Evolutionary conservation across 2,329 filamentous ascomycete genomes (phyloP), one percentile per base, ranked within the genome.

Genomic region (Fusarium sp.): DNA sequence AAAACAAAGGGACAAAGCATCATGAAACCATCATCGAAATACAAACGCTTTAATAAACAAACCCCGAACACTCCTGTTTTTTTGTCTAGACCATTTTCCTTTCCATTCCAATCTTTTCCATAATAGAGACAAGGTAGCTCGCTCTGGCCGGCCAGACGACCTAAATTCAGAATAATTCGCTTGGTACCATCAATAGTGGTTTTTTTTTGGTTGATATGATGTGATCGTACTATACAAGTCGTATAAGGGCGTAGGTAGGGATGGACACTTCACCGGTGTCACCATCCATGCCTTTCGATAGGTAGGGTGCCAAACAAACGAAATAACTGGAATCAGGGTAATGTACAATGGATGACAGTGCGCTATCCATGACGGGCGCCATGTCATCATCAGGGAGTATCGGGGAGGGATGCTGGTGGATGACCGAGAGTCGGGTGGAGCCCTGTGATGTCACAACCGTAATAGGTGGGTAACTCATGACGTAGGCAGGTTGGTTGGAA

Each of bases 361-460:
- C 57, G 50, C 60, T 65, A 53, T 67, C 65, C 62, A 68, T 62
- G 48, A 67, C 59, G 62, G 64, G 48, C 73, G 65, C 71, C 70
- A 76, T 76, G 75, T 74, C 75, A 74, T 76, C 75, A 76, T 76
- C 59, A 68, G 50, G 55, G 61, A 68, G 63, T 58, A 33, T 52
- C 26, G 49, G 50, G 45, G 41, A 38, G 44, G 49, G 40, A 50
- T 54, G 49, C 53, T 57, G 53, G 42, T 72, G 44, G 33, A 45
- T 18, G 59, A 57, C 68, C 63, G 48, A 55, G 46, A 62, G 44
- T 52, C 26, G 53, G 27, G 69, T 41, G 66, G 69, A 23, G 18
- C 49, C 48, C 42, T 45, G 52, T 73, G 70, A 70, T 61, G 69
- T 74, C 65, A 73, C 20, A 41, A 27, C 27, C 42, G 40, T 44